Percentiles rank a stretch among this genome's conserved stretches.
These are phyloP conservation scores for Vigna mungo DNA, from an alignment of 306 rosid genomes.

Conservation along the genomic window DNA sequence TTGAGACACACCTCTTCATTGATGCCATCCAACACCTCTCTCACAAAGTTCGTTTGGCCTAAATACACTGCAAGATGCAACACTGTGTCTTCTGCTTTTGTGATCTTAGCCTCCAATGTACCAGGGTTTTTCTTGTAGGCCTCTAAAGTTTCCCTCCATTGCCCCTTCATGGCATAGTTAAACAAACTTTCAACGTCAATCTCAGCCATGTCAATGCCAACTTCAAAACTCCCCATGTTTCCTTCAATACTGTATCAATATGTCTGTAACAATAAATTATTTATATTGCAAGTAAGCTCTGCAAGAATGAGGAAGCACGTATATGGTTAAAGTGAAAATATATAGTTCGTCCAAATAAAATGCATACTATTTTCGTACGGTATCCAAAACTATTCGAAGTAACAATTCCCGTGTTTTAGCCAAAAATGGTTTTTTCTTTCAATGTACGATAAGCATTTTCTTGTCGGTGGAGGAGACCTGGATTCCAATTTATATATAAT, in stretches of 20 bases:
- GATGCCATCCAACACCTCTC: conserved; percentile 36
- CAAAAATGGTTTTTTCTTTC: conserved; percentile 18
- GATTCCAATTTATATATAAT: conserved; percentile 30
- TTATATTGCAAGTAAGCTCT: neutral
- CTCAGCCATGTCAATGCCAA: conserved; percentile 34
- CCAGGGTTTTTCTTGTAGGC: conserved; percentile 27
- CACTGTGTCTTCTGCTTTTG: conserved; percentile 52
- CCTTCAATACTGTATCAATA: neutral
- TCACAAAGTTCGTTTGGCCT: conserved; percentile 46
- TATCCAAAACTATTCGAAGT: neutral
- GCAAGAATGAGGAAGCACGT: neutral
- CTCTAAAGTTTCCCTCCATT: conserved; percentile 44
- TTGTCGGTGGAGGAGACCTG: conserved; percentile 34
- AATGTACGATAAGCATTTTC: conserved; percentile 48
- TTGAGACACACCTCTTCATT: conserved; percentile 3
- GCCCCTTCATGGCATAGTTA: conserved; percentile 47
- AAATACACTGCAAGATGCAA: conserved; percentile 49
- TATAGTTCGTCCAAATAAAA: neutral
- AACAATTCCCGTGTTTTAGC: neutral
- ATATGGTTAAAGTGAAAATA: neutral
- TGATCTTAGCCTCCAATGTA: conserved; percentile 47
- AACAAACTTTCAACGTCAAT: conserved; percentile 44
- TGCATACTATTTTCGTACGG: neutral
- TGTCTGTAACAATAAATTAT: neutral
- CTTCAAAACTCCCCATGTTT: neutral